These are phyloP conservation scores for Chlamydomonas urium DNA, from an alignment of 139 green algal species.

Conservation along the genomic window DNA sequence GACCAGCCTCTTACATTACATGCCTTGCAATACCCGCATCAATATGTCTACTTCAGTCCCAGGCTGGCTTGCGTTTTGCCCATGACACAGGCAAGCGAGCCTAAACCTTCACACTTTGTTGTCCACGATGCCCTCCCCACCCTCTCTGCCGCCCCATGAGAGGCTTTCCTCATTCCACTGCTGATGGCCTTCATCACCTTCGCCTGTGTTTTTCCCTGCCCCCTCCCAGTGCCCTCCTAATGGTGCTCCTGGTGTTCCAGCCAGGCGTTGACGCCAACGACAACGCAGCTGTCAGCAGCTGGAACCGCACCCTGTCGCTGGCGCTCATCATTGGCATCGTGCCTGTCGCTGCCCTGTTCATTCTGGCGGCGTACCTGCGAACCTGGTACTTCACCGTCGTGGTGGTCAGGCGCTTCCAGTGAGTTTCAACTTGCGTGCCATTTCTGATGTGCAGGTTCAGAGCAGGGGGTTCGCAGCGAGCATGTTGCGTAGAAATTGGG, in stretches of 20 bases:
- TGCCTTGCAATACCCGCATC: no score
- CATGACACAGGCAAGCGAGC: no score
- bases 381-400: neutral
- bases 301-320: neutral
- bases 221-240: conserved; percentile 8
- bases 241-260: conserved; percentile 12
- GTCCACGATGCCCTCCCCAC: no score
- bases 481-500: no score
- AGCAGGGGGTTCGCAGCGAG: no score
- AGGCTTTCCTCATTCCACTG: neutral
- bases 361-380: conserved; percentile 20
- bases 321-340: neutral
- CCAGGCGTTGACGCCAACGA: conserved; percentile 3
- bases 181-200: conserved; percentile 10
- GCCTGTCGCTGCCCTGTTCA: neutral
- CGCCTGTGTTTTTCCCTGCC: no score
- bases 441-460: neutral
- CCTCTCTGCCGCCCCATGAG: no score
- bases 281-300: neutral
- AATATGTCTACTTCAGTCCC: no score
- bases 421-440: neutral
- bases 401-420: conserved; percentile 13
- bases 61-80: no score
- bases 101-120: no score
- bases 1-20: no score